Conservation (phyloP, 441 rosid genomes). For the Mallotus japonicus region DNA sequence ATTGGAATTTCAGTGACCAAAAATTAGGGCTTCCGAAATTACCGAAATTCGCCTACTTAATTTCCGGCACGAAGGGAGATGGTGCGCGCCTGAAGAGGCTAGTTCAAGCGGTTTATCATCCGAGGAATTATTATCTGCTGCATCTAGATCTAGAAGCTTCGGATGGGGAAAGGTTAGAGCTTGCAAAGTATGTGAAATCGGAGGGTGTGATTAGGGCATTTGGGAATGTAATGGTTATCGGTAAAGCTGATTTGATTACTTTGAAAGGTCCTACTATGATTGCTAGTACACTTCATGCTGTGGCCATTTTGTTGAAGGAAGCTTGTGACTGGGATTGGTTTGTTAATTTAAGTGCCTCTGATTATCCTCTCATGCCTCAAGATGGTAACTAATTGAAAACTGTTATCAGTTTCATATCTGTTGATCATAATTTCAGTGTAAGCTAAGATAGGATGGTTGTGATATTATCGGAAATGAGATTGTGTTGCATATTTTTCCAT, state of each 20-base stretch:
- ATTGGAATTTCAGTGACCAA: conserved; percentile 19
- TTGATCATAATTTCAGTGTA: not conserved
- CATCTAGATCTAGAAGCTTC: conserved; percentile 82
- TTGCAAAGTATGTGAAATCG: conserved; percentile 70
- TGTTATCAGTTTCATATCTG: not conserved
- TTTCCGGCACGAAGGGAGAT: conserved; percentile 76
- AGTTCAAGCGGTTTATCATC: conserved; percentile 69
- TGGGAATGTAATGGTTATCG: conserved; percentile 80
- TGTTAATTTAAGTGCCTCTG: conserved; percentile 69
- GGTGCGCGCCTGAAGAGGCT: conserved; percentile 53
- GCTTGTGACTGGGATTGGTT: conserved; percentile 87
- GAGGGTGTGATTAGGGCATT: conserved; percentile 50
- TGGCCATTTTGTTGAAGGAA: conserved; percentile 66
- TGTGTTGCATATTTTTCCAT: too few species aligned
- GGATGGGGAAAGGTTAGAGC: conserved; percentile 64
- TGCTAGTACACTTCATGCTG: conserved; percentile 70
- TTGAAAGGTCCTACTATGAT: conserved; percentile 76
- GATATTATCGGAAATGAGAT: too few species aligned
- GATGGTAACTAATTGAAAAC: conserved; percentile 50
- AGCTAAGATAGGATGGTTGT: too few species aligned
- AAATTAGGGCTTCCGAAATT: conserved; percentile 21
- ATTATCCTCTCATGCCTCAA: conserved; percentile 87
- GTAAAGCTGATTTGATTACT: conserved; percentile 72
- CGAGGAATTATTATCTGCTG: conserved; percentile 67
- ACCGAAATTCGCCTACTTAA: conserved; percentile 69